These are phyloP conservation scores for Cyberlindnera euphorbiiphila DNA, from an alignment of 805 yeast species.

Conservation along the genomic window DNA sequence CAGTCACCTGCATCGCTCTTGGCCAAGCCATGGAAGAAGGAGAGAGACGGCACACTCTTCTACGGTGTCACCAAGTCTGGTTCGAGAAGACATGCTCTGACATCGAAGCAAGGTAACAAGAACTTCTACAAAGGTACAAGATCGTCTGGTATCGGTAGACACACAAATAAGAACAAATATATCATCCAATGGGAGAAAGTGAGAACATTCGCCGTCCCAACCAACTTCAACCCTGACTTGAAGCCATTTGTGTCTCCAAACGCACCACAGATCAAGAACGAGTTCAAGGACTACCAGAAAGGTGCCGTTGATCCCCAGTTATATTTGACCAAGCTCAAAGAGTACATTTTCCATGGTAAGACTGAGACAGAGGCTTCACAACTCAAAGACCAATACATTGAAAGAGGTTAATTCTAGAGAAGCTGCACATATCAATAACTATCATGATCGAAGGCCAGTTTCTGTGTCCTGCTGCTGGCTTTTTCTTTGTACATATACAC, in stretches of 20 bases:
- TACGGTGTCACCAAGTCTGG: slow-evolving; percentile 79
- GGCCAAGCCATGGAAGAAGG: slow-evolving; percentile 87
- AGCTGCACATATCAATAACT: no score
- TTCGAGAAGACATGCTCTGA: slow-evolving; percentile 75
- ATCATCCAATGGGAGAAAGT: slow-evolving; percentile 80
- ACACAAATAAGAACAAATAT: slow-evolving; percentile 71
- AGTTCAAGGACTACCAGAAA: slow-evolving; percentile 61
- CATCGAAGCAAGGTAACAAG: slow-evolving; percentile 93
- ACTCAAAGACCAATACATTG: slow-evolving; percentile 24
- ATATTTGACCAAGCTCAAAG: slow-evolving; percentile 66
- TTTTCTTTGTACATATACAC: no score
- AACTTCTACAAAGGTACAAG: slow-evolving; percentile 95
- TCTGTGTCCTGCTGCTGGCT: no score
- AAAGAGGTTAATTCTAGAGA: slow-evolving; percentile 28
- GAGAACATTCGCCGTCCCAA: slow-evolving; percentile 85
- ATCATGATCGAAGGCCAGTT: no score
- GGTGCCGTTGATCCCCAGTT: slow-evolving; percentile 74
- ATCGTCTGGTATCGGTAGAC: slow-evolving; percentile 86
- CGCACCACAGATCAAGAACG: slow-evolving; percentile 65
- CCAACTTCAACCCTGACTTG: slow-evolving; percentile 39
- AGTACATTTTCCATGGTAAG: slow-evolving; percentile 72
- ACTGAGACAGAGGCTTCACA: slow-evolving; percentile 36
- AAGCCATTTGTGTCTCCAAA: slow-evolving; percentile 77
- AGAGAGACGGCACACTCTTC: slow-evolving; percentile 76
- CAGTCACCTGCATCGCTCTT: slow-evolving; percentile 44